phyloP scores from a whole-genome alignment of 331 rosid genomes.

The Spiraea crenata region DNA sequence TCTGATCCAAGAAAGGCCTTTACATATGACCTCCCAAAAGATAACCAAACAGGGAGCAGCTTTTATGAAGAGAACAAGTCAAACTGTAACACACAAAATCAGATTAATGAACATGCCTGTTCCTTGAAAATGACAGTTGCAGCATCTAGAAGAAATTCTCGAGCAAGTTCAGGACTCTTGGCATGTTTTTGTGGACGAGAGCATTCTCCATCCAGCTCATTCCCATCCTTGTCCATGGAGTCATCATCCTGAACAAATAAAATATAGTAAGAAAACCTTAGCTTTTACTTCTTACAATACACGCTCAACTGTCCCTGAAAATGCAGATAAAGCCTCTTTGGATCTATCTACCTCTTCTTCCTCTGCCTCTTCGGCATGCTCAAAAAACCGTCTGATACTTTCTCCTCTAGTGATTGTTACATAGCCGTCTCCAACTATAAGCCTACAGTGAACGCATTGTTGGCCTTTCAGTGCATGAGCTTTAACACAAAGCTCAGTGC shows the following conservation, averaged over 20 bases:
- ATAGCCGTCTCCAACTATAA: constrained; percentile 87
- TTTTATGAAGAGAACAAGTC: constrained; percentile 6
- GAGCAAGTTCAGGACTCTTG: constrained; percentile 99
- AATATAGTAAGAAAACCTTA: constrained; percentile 27
- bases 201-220: constrained; percentile 96
- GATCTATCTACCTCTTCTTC: constrained; percentile 88
- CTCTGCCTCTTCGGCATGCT: constrained; percentile 99
- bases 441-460: constrained; percentile 94
- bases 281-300: constrained; percentile 16
- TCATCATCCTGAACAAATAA: constrained; percentile 74
- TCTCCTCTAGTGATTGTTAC: constrained; percentile 92
- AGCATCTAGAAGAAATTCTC: constrained; percentile 94
- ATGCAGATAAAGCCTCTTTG: constrained; percentile 23
- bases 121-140: constrained; percentile 97
- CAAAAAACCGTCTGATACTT: constrained; percentile 85
- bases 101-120: constrained; percentile 60
- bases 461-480: constrained; percentile 96
- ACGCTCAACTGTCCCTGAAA: constrained; percentile 21
- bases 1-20: neutral
- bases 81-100: constrained; percentile 10
- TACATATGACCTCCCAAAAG: neutral
- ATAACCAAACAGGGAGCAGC: neutral
- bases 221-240: constrained; percentile 88
- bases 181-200: constrained; percentile 99
- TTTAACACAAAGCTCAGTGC: constrained; percentile 89